These are phyloP conservation scores for Termitomyces sp. DNA, from an alignment of 768 basidiomycete genomes.

Conservation along the genomic window DNA sequence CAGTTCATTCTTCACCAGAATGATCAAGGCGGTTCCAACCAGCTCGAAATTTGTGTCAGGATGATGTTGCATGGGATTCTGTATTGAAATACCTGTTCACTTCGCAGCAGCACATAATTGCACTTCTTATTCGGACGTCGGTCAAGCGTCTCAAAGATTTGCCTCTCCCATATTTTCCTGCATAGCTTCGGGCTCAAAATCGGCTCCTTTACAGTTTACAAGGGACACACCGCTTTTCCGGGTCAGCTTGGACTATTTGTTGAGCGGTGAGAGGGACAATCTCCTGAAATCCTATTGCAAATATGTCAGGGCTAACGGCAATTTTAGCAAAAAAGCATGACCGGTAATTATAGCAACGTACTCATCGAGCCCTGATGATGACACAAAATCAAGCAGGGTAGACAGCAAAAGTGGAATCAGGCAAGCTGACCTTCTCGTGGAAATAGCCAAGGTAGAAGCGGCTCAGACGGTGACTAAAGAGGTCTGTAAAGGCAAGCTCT, in stretches of 20 bases:
- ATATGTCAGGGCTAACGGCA: slow-evolving; percentile 70
- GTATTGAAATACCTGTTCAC: slow-evolving; percentile 70
- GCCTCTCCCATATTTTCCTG: slow-evolving; percentile 84
- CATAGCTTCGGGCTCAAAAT: background rate
- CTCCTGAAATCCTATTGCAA: slow-evolving; percentile 92
- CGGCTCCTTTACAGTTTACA: background rate
- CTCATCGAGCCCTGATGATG: slow-evolving; percentile 24
- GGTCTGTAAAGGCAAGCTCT: background rate
- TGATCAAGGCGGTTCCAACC: slow-evolving; percentile 89
- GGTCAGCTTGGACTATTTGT: slow-evolving; percentile 94
- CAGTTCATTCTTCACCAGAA: slow-evolving; percentile 75
- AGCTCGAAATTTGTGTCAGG: slow-evolving; percentile 44
- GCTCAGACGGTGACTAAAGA: slow-evolving; percentile 66
- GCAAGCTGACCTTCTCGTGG: slow-evolving; percentile 63
- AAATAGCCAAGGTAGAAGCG: slow-evolving; percentile 86
- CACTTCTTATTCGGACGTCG: slow-evolving; percentile 58
- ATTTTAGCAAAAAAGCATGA: slow-evolving; percentile 6
- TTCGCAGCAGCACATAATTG: slow-evolving; percentile 82
- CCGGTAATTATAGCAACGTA: slow-evolving; percentile 22
- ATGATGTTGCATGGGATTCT: background rate
- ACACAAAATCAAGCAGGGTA: background rate
- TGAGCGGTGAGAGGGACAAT: slow-evolving; percentile 97
- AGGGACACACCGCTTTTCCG: slow-evolving; percentile 71
- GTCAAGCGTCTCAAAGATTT: slow-evolving; percentile 75
- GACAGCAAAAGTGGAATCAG: background rate